Conservation (phyloP, 257 asterid genomes). For the Prunella vulgaris region DNA sequence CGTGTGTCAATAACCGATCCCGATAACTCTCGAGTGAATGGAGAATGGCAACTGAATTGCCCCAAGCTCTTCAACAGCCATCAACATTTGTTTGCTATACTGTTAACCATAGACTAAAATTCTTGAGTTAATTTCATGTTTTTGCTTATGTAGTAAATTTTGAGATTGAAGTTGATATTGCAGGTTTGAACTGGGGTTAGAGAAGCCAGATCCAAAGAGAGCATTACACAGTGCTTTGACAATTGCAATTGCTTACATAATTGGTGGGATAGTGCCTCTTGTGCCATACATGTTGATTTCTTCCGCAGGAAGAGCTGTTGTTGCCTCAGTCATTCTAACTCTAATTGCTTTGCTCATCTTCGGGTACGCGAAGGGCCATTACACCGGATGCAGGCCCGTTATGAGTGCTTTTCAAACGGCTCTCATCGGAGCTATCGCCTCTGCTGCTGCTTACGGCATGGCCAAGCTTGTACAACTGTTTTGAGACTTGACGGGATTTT, state of each 20-base stretch:
- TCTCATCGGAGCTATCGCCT: constrained; percentile 86
- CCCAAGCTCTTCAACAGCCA: too few species aligned
- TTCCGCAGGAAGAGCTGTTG: constrained; percentile 50
- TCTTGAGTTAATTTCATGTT: not conserved
- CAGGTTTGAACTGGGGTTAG: constrained; percentile 94
- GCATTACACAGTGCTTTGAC: constrained; percentile 86
- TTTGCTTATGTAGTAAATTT: too few species aligned
- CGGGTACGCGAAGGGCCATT: constrained; percentile 82
- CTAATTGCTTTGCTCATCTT: constrained; percentile 65
- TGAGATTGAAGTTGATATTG: not conserved
- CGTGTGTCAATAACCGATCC: too few species aligned
- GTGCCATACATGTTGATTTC: constrained; percentile 72
- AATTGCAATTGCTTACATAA: constrained; percentile 65
- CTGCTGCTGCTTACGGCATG: constrained; percentile 95
- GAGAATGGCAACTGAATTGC: too few species aligned
- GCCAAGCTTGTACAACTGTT: constrained; percentile 66
- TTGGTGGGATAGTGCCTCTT: constrained; percentile 89
- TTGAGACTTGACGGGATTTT: not conserved
- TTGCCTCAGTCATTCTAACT: constrained; percentile 62
- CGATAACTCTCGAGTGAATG: too few species aligned
- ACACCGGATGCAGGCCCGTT: constrained; percentile 69
- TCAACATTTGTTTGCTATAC: too few species aligned
- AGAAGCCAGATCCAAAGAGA: constrained; percentile 90
- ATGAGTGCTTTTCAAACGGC: constrained; percentile 75
- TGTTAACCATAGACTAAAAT: too few species aligned